Base-by-base conservation (phyloP, 345 rosid species). In the Sisymbrium altissimum region DNA sequence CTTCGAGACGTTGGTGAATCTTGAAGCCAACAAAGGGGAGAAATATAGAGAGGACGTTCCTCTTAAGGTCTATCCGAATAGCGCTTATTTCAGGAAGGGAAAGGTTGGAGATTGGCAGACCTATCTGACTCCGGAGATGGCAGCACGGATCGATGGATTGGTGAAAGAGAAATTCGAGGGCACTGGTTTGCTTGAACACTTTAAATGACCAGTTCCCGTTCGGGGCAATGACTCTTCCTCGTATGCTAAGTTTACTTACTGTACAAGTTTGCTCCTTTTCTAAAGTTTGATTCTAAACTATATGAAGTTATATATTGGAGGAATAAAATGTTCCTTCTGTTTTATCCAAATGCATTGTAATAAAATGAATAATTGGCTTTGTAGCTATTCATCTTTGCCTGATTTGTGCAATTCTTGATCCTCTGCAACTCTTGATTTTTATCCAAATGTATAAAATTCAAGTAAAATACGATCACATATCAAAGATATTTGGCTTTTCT, bases 21-120 rank as follows among this genome's bases (percentile, higher is more conserved):
- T 53, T 53, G 58, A 53, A 53, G 18, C 36, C 18, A 53, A 53
- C 58, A 53, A 0, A 27, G 36, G 36, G 36, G 58, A 27, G 36
- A 53, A 27, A 53, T 9, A 27, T 18, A 7, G 36, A 29, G 58
- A 27, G 36, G 58, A 53, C 36, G n/a, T 53, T n/a, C 15, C 18
- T 53, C 3, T 4, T 4, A 40, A 12, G 0, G 0, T 4, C 4
- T 53, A 53, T 53, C 10, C 15, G 18, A 53, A 32, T 21, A 68
- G 54, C 4, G 63, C 55, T 0, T 77, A 23, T 36, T 77, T 72
- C 3, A 69, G 78, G 55, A 70, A 77, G 64, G 83, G 80, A 2
- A 44, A 49, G n/a, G 81, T 76, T 4, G 83, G 85, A 54, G 83
- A 74, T 44, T 82, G 78, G 73, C 12, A 60, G 12, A 71, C 58